Evolutionary conservation across 1,139 yeast species (phyloP).

Genomic region (Sugiyamaella neomexicana): DNA sequence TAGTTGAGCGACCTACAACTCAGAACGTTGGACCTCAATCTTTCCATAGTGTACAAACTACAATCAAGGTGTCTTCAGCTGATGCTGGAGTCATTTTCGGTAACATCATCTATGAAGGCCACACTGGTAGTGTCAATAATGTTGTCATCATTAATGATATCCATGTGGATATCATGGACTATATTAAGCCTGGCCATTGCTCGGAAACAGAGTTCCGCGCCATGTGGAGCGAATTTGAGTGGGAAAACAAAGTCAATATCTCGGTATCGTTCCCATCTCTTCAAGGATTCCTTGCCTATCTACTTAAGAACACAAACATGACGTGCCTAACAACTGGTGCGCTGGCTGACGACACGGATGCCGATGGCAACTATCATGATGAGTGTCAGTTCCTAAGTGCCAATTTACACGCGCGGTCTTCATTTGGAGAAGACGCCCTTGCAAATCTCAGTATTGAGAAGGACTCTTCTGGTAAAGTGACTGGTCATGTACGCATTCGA

Average conservation of each 20-base stretch:
- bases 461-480: slow-evolving; percentile 67
- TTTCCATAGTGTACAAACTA: slow-evolving; percentile 84
- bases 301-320: slow-evolving; percentile 89
- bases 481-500: slow-evolving; percentile 95
- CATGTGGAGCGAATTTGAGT: slow-evolving; percentile 99
- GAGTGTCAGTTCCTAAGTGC: slow-evolving; percentile 91
- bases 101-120: slow-evolving; percentile 94
- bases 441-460: slow-evolving; percentile 94
- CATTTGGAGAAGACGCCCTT: slow-evolving; percentile 96
- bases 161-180: slow-evolving; percentile 95
- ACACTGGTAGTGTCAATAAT: slow-evolving; percentile 84
- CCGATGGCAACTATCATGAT: slow-evolving; percentile 61
- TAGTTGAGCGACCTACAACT: slow-evolving; percentile 89
- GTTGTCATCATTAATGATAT: slow-evolving; percentile 93
- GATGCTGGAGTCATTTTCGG: slow-evolving; percentile 98
- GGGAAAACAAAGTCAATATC: slow-evolving; percentile 98
- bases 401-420: slow-evolving; percentile 85
- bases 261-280: slow-evolving; percentile 68
- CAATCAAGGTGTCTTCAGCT: slow-evolving; percentile 93
- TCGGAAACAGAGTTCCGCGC: slow-evolving; percentile 87
- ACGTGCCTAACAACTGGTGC: slow-evolving; percentile 92
- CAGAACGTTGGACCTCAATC: slow-evolving; percentile 96
- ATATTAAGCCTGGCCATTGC: slow-evolving; percentile 91
- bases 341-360: slow-evolving; percentile 40
- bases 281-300: slow-evolving; percentile 74